These are phyloP conservation scores for Kalanchoe fedtschenkoi DNA, from an alignment of 164 flowering plant genomes.

Conservation along the genomic window DNA sequence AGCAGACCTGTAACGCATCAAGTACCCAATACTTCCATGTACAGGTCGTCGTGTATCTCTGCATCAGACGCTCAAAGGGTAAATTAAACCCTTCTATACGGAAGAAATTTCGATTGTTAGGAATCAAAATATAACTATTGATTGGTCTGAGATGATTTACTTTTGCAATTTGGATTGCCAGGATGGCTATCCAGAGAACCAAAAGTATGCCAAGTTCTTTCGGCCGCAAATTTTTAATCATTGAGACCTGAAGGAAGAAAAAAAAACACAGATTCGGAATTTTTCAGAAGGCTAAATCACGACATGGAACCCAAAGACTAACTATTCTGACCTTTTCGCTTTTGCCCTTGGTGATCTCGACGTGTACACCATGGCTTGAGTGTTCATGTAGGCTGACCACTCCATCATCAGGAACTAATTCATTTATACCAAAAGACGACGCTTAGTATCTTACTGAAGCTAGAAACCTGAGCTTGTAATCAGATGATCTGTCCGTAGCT, in stretches of 20 bases:
- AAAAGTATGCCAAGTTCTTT: too few relatives aligned
- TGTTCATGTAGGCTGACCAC: background rate
- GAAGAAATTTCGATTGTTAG: background rate
- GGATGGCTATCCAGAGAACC: too few relatives aligned
- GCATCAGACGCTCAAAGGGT: constrained; percentile 7
- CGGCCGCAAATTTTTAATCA: too few relatives aligned
- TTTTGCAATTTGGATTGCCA: too few relatives aligned
- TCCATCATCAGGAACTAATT: background rate
- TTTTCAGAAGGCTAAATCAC: too few relatives aligned
- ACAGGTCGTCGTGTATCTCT: constrained; percentile 32
- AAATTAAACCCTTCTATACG: background rate
- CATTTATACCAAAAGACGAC: background rate
- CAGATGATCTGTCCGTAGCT: too few relatives aligned
- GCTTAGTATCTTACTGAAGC: background rate
- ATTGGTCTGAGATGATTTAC: too few relatives aligned
- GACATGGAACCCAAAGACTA: background rate
- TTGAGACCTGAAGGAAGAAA: too few relatives aligned
- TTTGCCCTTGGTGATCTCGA: background rate
- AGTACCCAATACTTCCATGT: constrained; percentile 25
- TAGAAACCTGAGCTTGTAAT: background rate
- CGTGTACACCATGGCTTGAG: background rate
- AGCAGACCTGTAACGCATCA: constrained; percentile 24
- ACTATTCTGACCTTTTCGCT: background rate
- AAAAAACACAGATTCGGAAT: too few relatives aligned
- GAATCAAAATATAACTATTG: too few relatives aligned